Percentiles rank a stretch among this genome's conserved stretches.
These are phyloP conservation scores for Penicillium longicatenatum DNA, from an alignment of 495 filamentous ascomycete species.

Conservation along the genomic window DNA sequence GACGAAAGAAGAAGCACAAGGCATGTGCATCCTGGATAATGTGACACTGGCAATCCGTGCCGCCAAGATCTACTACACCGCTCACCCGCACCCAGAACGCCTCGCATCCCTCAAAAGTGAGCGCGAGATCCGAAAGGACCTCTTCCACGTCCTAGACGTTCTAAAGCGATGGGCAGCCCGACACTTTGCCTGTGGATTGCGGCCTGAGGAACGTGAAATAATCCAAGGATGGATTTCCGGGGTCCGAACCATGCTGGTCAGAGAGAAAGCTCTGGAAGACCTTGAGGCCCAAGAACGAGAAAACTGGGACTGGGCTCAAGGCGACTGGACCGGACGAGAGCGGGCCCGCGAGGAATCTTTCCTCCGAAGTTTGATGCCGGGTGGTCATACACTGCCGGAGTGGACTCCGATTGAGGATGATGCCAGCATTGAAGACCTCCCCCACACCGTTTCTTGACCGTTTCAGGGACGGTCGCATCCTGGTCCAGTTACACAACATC, in stretches of 20 bases:
- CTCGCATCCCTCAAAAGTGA: conserved; percentile 85
- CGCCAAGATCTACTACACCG: conserved; percentile 91
- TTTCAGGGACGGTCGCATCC: conserved; percentile 74
- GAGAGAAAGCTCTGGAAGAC: conserved; percentile 75
- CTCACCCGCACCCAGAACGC: conserved; percentile 78
- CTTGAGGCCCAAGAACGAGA: conserved; percentile 69
- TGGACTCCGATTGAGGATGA: conserved; percentile 65
- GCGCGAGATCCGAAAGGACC: conserved; percentile 74
- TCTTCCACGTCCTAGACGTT: conserved; percentile 83
- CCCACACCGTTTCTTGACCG: conserved; percentile 76
- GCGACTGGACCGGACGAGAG: conserved; percentile 79
- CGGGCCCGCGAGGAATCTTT: conserved; percentile 83
- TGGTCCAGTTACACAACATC: conserved; percentile 87
- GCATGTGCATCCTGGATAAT: conserved; percentile 86
- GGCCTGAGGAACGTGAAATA: conserved; percentile 66
- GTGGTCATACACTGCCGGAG: conserved; percentile 59
- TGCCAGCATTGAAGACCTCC: conserved; percentile 41
- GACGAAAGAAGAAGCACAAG: conserved; percentile 84
- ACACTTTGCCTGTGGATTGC: conserved; percentile 83
- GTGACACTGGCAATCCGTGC: conserved; percentile 92
- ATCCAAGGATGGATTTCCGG: conserved; percentile 76
- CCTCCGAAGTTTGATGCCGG: conserved; percentile 59
- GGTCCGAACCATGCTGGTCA: conserved; percentile 70
- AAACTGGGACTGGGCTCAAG: conserved; percentile 75
- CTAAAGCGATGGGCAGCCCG: conserved; percentile 87